Base-by-base conservation (phyloP, 2,329 filamentous ascomycete genomes). In the Aspergillus pseudoterreus region DNA sequence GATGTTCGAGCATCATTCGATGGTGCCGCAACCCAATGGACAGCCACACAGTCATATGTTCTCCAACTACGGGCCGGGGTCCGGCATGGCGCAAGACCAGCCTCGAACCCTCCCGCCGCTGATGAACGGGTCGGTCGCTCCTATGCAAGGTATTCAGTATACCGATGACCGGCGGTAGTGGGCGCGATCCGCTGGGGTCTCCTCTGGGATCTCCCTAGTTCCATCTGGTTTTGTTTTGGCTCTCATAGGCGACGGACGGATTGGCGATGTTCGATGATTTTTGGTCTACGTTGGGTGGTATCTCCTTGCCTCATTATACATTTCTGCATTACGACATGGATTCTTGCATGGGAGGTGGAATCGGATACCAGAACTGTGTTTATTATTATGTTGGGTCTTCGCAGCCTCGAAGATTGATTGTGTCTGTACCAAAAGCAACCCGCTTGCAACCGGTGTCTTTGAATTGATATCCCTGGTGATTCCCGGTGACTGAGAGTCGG, bases 71-170 rank as follows among this genome's bases (percentile, higher is more conserved):
- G 56, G 58, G 24, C 59, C 65, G 39, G 60, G 64, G 17, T 27
- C 65, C 6, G 54, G 56, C 19, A 65, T 69, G 51, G 47, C 60
- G n/a, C 65, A 67, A 17, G 75, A 78, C 33, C 71, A 74, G 50
- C 69, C 74, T 36, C 71, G 75, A 38, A 77, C 75, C 4, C 61
- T 78, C 4, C 75, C 75, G 38, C 75, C 75, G 4, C 62, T 78
- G 14, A 70, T 75, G 61, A 77, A 75, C 58, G 71, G 71, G 8
- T 67, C 71, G 2, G 60, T 66, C 19, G 72, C 71, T 14, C 68
- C 71, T 11, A 78, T 78, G 76, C 76, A 78, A 62, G 76, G 76
- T 14, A 71, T 78, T 38, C 75, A 78, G 57, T 78, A 78, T 61
- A 72, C 71, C n/a, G 74, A 77, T 51, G 75, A 75, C 49, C 67